Base-by-base conservation (phyloP, 306 rosid genomes). In the Glycine latifolia region DNA sequence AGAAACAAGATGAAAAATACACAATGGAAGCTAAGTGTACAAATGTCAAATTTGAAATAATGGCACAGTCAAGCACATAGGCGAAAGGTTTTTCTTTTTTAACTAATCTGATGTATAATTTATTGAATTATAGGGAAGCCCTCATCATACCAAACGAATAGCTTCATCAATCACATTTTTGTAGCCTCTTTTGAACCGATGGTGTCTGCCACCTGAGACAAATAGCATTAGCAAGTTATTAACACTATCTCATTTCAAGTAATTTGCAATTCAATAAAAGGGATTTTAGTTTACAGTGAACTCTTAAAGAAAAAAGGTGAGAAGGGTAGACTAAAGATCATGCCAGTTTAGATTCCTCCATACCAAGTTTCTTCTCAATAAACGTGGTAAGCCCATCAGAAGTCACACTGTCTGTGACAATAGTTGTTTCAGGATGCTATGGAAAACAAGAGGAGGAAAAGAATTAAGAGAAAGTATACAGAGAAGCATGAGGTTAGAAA, bases 91-190 rank as follows among this genome's bases (percentile, higher is more conserved):
- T 79, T 53, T 53, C 47, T 46, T 26, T 37, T 15, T 41, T 75
- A 47, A 61, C 53, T 70, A 79, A 79, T 20, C 10, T 60, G 55
- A 8, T 84, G 43, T 14, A 63, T 17, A 59, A 70, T 74, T 59
- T 50, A 75, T 37, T 15, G 69, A 75, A 76, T 59, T 35, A 67
- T 50, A 63, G 70, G 83, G 39, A 82, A 82, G 76, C 33, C 13
- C 80, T 75, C 79, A 73, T 60, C 89, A 82, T 86, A 93, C 99
- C 96, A 95, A 87, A 62, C 97, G 97, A 83, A 93, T 88, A 62
- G 99, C 98, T 88, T 95, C 97, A 77, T 95, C 99, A 67, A 91
- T 95, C 85, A 95, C 99, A 81, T 95, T 95, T 87, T 90, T 95
- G 91, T 95, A 93, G 89, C 99, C 98, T 86, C 98, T 93, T 84